phyloP scores from a whole-genome alignment of 2,329 filamentous ascomycete species.

The Aspergillus fischeri region DNA sequence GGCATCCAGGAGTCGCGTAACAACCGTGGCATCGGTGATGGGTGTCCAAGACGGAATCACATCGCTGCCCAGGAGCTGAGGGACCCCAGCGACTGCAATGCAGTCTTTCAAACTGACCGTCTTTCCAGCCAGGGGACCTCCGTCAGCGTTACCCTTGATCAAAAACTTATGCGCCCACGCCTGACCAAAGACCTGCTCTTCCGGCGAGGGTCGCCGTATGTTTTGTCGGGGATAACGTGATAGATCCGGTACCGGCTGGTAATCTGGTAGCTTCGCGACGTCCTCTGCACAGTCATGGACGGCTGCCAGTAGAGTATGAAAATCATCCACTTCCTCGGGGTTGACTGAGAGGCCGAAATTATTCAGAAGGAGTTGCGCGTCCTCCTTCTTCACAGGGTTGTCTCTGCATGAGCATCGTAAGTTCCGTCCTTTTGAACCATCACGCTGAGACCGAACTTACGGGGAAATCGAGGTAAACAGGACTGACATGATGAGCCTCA shows the following conservation, averaged over 20 bases:
- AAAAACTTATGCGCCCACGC: constrained; percentile 52
- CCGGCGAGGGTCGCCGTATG: constrained; percentile 35
- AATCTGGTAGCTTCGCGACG: constrained; percentile 45
- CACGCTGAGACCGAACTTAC: constrained; percentile 8
- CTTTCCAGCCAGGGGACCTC: constrained; percentile 38
- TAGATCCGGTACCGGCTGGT: constrained; percentile 41
- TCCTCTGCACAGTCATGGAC: constrained; percentile 50
- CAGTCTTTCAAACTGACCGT: constrained; percentile 53
- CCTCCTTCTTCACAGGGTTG: constrained; percentile 42
- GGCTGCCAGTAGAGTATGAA: constrained; percentile 47
- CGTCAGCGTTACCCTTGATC: constrained; percentile 35
- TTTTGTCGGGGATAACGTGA: constrained; percentile 44
- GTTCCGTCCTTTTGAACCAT: background rate
- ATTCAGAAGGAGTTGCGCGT: constrained; percentile 35
- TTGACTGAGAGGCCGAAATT: constrained; percentile 37
- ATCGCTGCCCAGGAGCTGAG: constrained; percentile 52
- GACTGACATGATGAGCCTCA: constrained; percentile 20
- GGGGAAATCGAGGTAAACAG: constrained; percentile 27
- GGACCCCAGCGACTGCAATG: constrained; percentile 52
- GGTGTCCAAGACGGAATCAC: constrained; percentile 50
- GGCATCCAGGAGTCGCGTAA: constrained; percentile 48
- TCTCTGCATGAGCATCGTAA: constrained; percentile 8
- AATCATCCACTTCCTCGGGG: constrained; percentile 41
- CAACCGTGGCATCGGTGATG: constrained; percentile 51
- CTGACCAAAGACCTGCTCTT: constrained; percentile 45